Evolutionary conservation across 768 basidiomycete genomes (phyloP).

Genomic region (Rhodotorula diobovata): DNA sequence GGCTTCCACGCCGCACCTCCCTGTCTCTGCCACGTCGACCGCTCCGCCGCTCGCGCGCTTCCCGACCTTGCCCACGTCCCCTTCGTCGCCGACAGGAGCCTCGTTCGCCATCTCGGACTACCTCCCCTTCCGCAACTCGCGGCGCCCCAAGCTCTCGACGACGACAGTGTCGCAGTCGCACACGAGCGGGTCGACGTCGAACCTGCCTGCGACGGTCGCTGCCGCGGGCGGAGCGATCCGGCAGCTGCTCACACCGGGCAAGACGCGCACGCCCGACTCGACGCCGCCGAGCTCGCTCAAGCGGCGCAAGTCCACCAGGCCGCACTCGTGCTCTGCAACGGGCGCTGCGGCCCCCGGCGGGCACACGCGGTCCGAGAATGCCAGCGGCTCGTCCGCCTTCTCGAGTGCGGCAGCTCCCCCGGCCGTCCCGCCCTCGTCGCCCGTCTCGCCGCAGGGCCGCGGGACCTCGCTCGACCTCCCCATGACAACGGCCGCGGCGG

Average conservation of each 20-base stretch:
- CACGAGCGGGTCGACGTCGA: neutral
- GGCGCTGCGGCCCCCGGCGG: too few relatives aligned
- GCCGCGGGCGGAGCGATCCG: neutral
- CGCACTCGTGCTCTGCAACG: neutral
- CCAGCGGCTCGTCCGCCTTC: neutral
- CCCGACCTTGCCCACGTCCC: neutral
- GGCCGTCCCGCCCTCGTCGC: neutral
- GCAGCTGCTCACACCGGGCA: constrained; percentile 1
- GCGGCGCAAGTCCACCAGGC: neutral
- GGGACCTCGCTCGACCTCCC: neutral
- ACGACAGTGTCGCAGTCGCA: neutral
- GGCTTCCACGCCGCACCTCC: neutral
- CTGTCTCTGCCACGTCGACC: too few relatives aligned
- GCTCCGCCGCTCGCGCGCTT: neutral
- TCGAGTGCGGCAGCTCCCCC: neutral
- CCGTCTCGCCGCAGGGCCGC: neutral
- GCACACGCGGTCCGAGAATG: neutral
- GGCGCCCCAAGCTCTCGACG: constrained; percentile 13
- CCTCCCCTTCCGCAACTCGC: constrained; percentile 21
- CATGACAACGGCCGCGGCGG: neutral
- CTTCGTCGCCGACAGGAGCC: neutral
- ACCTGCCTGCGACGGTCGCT: constrained; percentile 12
- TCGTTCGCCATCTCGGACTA: constrained; percentile 20
- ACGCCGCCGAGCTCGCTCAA: constrained; percentile 1
- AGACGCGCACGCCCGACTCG: constrained; percentile 3